Evolutionary conservation across 495 filamentous ascomycete species (phyloP).

Genomic region (Aspergillus sclerotioniger): DNA sequence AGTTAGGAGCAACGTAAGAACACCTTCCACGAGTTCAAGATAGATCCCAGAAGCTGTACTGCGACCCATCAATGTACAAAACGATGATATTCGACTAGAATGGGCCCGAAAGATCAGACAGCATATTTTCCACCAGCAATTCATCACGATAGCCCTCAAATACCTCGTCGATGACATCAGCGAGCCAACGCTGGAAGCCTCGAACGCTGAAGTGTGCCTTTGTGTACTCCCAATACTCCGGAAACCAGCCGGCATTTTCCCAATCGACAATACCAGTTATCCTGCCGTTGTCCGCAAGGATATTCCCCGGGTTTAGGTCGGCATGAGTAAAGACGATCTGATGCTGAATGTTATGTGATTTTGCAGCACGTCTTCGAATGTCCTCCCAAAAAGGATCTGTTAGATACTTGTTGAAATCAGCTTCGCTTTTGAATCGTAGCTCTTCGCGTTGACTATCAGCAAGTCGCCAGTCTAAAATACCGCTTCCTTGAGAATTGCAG

Average conservation of each 20-base stretch:
- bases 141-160: constrained; percentile 10
- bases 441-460: background rate
- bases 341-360: constrained; percentile 1
- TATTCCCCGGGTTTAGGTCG: constrained; percentile 1
- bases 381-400: background rate
- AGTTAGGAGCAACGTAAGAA: too few species aligned
- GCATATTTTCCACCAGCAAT: constrained; percentile 8
- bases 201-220: background rate
- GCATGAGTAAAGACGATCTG: constrained; percentile 2
- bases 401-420: constrained; percentile 5
- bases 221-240: constrained; percentile 10
- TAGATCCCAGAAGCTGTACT: too few species aligned
- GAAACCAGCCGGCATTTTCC: constrained; percentile 11
- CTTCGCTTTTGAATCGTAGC: constrained; percentile 4
- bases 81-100: background rate
- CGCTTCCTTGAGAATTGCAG: constrained; percentile 3
- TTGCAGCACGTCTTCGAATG: constrained; percentile 1
- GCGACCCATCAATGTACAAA: too few species aligned
- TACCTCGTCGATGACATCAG: constrained; percentile 3
- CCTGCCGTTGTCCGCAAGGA: constrained; percentile 1
- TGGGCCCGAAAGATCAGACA: constrained; percentile 7
- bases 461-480: constrained; percentile 3
- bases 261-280: constrained; percentile 3
- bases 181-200: constrained; percentile 1
- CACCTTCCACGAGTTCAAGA: too few species aligned